Evolutionary conservation across 2,329 filamentous ascomycete genomes (phyloP), one percentile per base, ranked within the genome.

Genomic region (Exophiala lecanii-corni): DNA sequence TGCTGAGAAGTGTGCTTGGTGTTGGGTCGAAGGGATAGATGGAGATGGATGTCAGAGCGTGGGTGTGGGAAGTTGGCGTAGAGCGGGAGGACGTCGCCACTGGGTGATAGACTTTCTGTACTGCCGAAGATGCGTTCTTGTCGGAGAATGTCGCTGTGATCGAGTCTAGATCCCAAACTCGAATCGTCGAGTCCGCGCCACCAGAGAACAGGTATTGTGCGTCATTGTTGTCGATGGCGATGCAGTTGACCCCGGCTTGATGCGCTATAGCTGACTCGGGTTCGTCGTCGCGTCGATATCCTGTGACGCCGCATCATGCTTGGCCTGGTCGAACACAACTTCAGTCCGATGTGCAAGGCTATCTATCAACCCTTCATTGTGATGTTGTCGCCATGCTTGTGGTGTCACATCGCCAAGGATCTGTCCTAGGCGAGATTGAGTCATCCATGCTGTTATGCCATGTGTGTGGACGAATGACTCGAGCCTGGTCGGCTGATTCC

Each of bases 211-310:
- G 74, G 53, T 86, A 81, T 59, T 81, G 74, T 2, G 86, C 87
- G 50, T 92, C 86, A 58, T 92, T 88, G 37, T 81, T 79, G 58
- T 96, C 89, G 28, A 95, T 75, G 0, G 84, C 81, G 30, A 96
- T 69, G 28, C 83, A 79, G 58, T 84, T 92, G 26, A 89, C 85
- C 10, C 89, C 89, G 3, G 86, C 78, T 41, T 78, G 75, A 63
- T 95, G 89, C 1, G 88, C 86, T 35, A 50, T 41, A 4, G 36
- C n/a, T 73, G 60, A 13, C 65, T 59, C 31, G 59, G 33, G 33
- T 35, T 18, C 13, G 17, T 18, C 33, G 16, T 7, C 53, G 63
- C 61, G 1, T 62, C 51, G 10, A 51, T 49, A 39, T 55, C 39
- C 13, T 48, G 37, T n/a, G 36, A 36, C 3, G 51, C 50, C 13